phyloP scores from a whole-genome alignment of 1,284 basidiomycete genomes.

The Rugosomyces carneus region DNA sequence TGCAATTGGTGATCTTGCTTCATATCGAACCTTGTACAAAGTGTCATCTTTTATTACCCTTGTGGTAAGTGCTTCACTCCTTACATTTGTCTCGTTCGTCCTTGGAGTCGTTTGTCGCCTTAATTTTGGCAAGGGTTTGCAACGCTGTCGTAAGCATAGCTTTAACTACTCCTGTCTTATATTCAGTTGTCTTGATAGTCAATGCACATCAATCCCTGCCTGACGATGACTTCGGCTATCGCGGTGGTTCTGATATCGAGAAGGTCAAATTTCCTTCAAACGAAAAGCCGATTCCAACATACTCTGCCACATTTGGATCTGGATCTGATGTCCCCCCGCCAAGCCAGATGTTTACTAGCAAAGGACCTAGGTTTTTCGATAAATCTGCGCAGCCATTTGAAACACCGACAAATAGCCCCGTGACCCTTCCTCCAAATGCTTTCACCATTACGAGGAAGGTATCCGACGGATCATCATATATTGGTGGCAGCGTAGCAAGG shows the following conservation, averaged over 20 bases:
- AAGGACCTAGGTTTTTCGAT: conserved; percentile 48
- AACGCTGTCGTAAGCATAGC: conserved; percentile 52
- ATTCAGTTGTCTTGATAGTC: conserved; percentile 33
- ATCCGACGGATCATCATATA: conserved; percentile 16
- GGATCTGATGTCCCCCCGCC: conserved; percentile 33
- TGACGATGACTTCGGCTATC: conserved; percentile 38
- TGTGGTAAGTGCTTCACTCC: conserved; percentile 43
- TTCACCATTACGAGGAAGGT: conserved; percentile 13
- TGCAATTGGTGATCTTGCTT: conserved; percentile 47
- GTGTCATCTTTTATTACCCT: conserved; percentile 50
- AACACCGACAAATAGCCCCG: conserved; percentile 13
- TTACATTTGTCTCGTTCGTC: conserved; percentile 49
- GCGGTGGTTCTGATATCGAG: conserved; percentile 39
- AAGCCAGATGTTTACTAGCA: conserved; percentile 36
- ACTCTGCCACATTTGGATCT: conserved; percentile 42
- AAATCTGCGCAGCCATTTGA: conserved; percentile 37
- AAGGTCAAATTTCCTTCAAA: conserved; percentile 62
- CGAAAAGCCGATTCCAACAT: conserved; percentile 48
- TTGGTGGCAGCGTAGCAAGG: conserved; percentile 8
- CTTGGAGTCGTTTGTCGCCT: conserved; percentile 60
- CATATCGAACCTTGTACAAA: conserved; percentile 44
- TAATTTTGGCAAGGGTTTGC: conserved; percentile 72
- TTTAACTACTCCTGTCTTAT: conserved; percentile 3
- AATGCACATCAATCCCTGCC: conserved; percentile 46
- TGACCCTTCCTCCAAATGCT: conserved; percentile 23